Evolutionary conservation across 139 green algal species (phyloP).

Genomic region (Chlorella sp.): DNA sequence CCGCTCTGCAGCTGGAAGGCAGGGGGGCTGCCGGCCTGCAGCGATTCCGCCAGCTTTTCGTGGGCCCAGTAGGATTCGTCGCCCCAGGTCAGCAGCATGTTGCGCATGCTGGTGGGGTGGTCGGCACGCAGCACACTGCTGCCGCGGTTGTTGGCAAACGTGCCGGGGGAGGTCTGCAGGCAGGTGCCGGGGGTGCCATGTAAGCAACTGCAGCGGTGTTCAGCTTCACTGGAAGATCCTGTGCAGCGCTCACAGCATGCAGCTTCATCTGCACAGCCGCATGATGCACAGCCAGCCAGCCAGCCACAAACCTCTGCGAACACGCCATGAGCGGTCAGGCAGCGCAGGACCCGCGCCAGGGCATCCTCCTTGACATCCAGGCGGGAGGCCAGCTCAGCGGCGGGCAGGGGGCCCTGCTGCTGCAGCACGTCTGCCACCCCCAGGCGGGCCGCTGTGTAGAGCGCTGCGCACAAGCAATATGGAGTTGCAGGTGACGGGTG

Average conservation of each 20-base stretch:
- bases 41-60: background rate
- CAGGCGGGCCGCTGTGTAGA: background rate
- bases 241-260: too few species aligned
- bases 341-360: background rate
- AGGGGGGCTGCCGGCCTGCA: background rate
- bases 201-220: too few species aligned
- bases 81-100: conserved; percentile 5
- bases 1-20: conserved; percentile 6
- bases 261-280: too few species aligned
- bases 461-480: background rate
- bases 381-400: background rate
- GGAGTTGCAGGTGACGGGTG: too few species aligned
- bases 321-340: background rate
- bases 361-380: background rate
- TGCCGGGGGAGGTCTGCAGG: background rate
- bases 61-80: conserved; percentile 12
- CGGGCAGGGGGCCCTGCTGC: background rate
- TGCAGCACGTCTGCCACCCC: background rate
- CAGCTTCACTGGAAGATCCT: too few species aligned
- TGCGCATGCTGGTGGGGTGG: background rate
- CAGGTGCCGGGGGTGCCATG: too few species aligned
- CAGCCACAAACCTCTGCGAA: background rate
- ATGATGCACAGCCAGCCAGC: too few species aligned
- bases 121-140: background rate
- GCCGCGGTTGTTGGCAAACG: conserved; percentile 22